These are phyloP conservation scores for Pichia sp. DNA, from an alignment of 1,139 yeast species.

Conservation along the genomic window DNA sequence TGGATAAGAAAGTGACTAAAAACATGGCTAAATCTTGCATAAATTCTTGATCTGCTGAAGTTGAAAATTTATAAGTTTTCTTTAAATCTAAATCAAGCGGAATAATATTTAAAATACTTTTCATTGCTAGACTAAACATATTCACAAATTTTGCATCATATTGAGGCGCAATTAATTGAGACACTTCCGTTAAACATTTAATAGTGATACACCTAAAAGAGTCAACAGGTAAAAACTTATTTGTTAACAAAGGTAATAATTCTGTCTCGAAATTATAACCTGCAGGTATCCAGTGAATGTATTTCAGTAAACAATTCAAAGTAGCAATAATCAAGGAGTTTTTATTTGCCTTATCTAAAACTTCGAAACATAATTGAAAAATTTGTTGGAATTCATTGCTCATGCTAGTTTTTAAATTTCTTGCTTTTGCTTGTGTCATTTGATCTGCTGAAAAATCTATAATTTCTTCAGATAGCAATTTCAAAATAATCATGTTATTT, in stretches of 20 bases:
- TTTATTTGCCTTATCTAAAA: conserved; percentile 79
- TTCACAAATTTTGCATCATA: conserved; percentile 64
- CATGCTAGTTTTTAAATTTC: conserved; percentile 75
- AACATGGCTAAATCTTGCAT: conserved; percentile 94
- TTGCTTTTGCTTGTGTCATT: conserved; percentile 93
- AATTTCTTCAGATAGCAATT: conserved; percentile 87
- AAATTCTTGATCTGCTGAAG: conserved; percentile 83
- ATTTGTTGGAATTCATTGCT: conserved; percentile 88
- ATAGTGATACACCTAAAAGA: conserved; percentile 81
- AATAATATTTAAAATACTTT: conserved; percentile 61
- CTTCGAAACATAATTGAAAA: conserved; percentile 88
- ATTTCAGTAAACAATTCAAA: conserved; percentile 72
- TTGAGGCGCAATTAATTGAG: conserved; percentile 55
- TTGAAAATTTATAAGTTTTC: conserved; percentile 67
- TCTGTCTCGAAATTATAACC: conserved; percentile 88
- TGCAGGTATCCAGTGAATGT: conserved; percentile 91
- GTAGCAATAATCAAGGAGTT: conserved; percentile 83
- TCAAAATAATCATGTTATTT: conserved; percentile 90
- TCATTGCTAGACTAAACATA: conserved; percentile 71
- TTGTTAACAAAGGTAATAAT: conserved; percentile 61
- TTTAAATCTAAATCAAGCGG: conserved; percentile 74
- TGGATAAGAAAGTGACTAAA: conserved; percentile 74
- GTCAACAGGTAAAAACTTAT: conserved; percentile 69
- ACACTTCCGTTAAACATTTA: conserved; percentile 89
- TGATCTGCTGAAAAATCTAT: conserved; percentile 93